Percentiles rank a stretch among this genome's conserved stretches.
Evolutionary conservation across 305 asterid genomes (phyloP).

Genomic region (Fraxinus baroniana): DNA sequence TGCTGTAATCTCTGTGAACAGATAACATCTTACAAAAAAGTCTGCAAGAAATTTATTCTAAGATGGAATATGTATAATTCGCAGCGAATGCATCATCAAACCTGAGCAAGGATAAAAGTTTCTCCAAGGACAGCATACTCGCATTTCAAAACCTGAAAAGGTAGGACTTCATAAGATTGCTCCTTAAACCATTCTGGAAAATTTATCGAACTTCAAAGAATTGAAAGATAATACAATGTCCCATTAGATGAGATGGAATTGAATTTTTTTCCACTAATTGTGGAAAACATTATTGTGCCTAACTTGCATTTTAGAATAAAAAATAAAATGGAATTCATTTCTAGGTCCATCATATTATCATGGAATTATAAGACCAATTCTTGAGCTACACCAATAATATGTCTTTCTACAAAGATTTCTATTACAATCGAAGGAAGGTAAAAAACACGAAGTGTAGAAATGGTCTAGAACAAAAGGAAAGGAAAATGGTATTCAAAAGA

Average conservation of each 20-base stretch:
- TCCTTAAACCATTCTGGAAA: not conserved
- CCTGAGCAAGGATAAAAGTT: slow-evolving; percentile 51
- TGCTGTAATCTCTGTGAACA: slow-evolving; percentile 42
- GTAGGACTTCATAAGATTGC: not conserved
- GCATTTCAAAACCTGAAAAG: slow-evolving; percentile 43
- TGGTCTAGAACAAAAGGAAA: not conserved
- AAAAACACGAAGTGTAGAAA: not conserved
- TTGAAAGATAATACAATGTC: not conserved
- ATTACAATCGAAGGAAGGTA: not conserved
- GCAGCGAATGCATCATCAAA: slow-evolving; percentile 6
- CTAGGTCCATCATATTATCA: not conserved
- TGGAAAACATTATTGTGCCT: not conserved
- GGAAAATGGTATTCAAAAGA: not conserved
- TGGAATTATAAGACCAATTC: not conserved
- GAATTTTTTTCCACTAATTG: not conserved
- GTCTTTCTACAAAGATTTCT: not conserved
- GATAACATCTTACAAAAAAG: not conserved
- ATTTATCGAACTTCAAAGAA: not conserved
- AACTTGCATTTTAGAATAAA: not conserved
- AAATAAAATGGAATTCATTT: not conserved
- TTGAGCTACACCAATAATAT: not conserved
- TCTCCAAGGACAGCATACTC: slow-evolving; percentile 60
- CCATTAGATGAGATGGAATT: not conserved
- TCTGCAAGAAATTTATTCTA: not conserved
- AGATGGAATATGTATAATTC: not conserved